Evolutionary conservation across 1,284 basidiomycete species (phyloP), one percentile per base, ranked within the genome.

Genomic region (Puccinia horiana): DNA sequence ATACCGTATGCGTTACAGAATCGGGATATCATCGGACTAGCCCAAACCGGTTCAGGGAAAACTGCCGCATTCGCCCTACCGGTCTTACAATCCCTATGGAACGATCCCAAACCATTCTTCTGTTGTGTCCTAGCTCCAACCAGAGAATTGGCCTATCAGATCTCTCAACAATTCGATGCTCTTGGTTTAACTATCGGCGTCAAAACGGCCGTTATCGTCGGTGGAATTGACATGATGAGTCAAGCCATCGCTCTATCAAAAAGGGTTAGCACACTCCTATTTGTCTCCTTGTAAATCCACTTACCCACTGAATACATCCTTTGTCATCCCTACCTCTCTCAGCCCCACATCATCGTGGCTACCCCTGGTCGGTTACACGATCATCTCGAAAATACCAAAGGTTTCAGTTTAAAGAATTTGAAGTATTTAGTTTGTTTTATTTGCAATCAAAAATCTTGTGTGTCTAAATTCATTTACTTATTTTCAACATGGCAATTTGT

Each of bases 301-400:
- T n/a, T 47, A 52, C 44, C 9, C 54, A 35, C n/a, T 58, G n/a
- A 61, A 35, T 26, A 14, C 9, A 18, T 49, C 29, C 23, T 32
- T 32, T 47, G 32, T 44, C 26, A 73, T 63, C 29, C n/a, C 42
- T 47, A 37, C 29, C 32, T 16, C 23, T 37, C n/a, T 76, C 47
- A 91, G 87, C 96, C 96, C 1, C 96, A 99, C 88, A 90, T 99
- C 69, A 91, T 99, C 63, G 95, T 99, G n/a, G 96, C 96, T 37
- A 99, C 97, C 0, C 97, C 97, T 0, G 97, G 97, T 84, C 91
- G 97, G 83, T 88, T 99, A 85, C 91, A 96, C 85, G 95, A 98
- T 87, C 97, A 99, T 87, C 88, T 99, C 73, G 96, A 99, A 87
- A 96, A 96, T 86, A 99, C 97, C 3, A 99, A 99, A 87, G 97